Evolutionary conservation across 768 basidiomycete species (phyloP), one percentile per base, ranked within the genome.

Genomic region (Trametopsis cervina): DNA sequence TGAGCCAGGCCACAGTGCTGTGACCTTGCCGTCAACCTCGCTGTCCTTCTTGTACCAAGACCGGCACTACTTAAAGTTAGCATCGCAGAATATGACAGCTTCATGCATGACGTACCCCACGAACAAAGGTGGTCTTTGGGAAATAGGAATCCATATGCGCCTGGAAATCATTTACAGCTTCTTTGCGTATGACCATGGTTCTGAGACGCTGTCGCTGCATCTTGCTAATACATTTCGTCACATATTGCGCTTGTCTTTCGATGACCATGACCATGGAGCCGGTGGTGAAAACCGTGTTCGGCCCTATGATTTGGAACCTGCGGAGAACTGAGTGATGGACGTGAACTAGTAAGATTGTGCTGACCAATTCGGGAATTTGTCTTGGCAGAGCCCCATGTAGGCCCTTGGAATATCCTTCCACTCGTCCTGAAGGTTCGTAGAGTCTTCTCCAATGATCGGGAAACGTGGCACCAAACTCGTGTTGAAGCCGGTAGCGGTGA

Each of bases 401-500:
- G 58, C 56, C 17, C 55, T 47, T 6, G 65, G 61, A 40, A 52
- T 40, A 20, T 60, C 53, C 4, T 42, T 50, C 66, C 65, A 68
- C 9, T 44, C 46, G 27, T 63, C 61, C 26, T 59, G 55, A 3
- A 68, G 54, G 43, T 63, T 56, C n/a, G 42, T 21, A 4, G 65
- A 64, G 36, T 58, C 52, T n/a, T 56, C 46, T 15, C 58, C 59
- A 40, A 60, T 53, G 51, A 66, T 57, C 1, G 58, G 53, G 50
- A 55, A 57, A 9, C 47, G 40, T 10, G 50, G 54, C 7, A 39
- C 46, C 39, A 46, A 60, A 9, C 48, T 38, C 4, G 57, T 51
- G 49, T 62, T 57, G 50, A 53, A 60, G 25, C 63, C 60, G 10
- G 66, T 67, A 2, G 66, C 66, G 46, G 56, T 57, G 11, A 65